Conservation (phyloP, 2,329 filamentous ascomycete genomes). For the Elsinoe arachidis region DNA sequence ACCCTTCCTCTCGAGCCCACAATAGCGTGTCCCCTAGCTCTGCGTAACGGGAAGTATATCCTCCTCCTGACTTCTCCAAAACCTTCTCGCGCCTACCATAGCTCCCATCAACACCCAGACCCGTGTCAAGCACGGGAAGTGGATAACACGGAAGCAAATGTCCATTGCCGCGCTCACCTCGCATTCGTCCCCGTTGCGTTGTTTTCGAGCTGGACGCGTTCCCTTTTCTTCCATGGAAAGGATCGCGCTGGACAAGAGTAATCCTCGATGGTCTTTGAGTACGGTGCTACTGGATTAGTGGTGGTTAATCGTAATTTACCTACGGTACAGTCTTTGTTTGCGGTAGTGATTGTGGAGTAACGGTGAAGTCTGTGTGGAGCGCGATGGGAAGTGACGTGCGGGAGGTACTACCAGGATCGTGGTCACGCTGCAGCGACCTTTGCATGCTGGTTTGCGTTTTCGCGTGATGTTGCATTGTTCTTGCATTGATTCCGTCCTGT, state of each 20-base stretch:
- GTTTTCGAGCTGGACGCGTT: constrained; percentile 10
- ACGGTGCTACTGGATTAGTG: constrained; percentile 7
- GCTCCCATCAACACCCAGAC: too few species aligned
- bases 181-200: not conserved
- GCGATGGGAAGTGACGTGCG: not conserved
- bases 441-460: too few species aligned
- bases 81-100: not conserved
- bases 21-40: not conserved
- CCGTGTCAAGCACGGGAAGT: too few species aligned
- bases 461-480: too few species aligned
- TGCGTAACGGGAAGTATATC: not conserved
- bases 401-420: too few species aligned
- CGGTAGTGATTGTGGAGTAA: not conserved
- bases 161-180: constrained; percentile 13
- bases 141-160: not conserved
- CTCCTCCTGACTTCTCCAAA: not conserved
- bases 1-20: not conserved
- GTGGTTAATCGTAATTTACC: constrained; percentile 13
- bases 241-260: constrained; percentile 1
- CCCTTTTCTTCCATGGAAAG: not conserved
- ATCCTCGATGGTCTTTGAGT: constrained; percentile 14
- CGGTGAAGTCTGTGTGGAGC: too few species aligned
- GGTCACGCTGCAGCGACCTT: too few species aligned
- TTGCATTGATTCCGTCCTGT: too few species aligned
- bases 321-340: constrained; percentile 6